Evolutionary conservation across 2,329 filamentous ascomycete genomes (phyloP), one percentile per base, ranked within the genome.

Genomic region (Colletotrichum horii): DNA sequence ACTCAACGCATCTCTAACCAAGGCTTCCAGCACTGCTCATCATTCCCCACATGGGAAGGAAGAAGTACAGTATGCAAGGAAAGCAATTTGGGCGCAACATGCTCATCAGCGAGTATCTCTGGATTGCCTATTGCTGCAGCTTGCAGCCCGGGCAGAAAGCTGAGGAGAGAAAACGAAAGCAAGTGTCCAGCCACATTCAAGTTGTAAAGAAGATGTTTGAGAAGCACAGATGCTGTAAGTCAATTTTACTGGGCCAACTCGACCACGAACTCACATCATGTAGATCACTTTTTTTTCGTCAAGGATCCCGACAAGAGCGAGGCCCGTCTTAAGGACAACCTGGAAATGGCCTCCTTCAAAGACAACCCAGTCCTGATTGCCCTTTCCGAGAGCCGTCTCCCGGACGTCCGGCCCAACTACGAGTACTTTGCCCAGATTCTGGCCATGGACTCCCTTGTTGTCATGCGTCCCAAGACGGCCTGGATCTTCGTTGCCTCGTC

Each of bases 141-240:
- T 84, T 90, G 74, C 85, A 87, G 34, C 84, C 87, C 4, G 88
- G 88, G 4, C 83, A 83, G 64, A 83, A 85, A 56, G 87, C 88
- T 4, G 86, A 88, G 76, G 82, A 88, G 73, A 88, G 89, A 81
- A 85, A 88, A 76, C 87, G 91, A 72, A 94, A 94, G 82, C 92
- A 93, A 79, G 91, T 94, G 7, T 94, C 92, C 4, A 94, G 92
- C 80, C 92, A 94, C 80, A 94, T 94, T 80, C 92, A 94, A 81
- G 92, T 94, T 16, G 85, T 94, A 71, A 94, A 94, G 84, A 91
- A 90, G 67, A 93, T 93, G 81, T 91, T 94, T 78, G 87, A 89
- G 71, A 89, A 90, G 70, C 86, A 93, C 77, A 88, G 90, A 58
- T 91, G 90, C 81, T 93, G 92, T 93, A 85, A 89, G 91, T 87